These are phyloP conservation scores for Tarenaya hassleriana DNA, from an alignment of 345 rosid species.

Conservation along the genomic window DNA sequence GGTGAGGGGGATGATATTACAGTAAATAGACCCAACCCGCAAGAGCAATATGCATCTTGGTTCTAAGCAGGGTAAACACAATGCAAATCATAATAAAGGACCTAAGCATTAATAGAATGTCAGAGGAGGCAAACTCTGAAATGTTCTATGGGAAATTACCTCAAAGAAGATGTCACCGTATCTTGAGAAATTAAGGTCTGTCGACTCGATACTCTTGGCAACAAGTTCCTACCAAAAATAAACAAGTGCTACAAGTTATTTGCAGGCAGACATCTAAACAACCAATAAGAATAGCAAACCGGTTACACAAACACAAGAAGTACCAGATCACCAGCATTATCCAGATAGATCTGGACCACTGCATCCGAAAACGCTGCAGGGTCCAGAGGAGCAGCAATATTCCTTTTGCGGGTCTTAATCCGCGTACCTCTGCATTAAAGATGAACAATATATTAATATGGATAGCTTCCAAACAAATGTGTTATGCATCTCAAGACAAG, in stretches of 20 bases:
- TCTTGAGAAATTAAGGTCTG: slow-evolving; percentile 87
- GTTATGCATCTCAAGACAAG: too few relatives aligned
- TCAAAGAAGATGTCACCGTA: slow-evolving; percentile 63
- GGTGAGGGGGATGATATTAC: too few relatives aligned
- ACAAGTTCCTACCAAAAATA: slow-evolving; percentile 58
- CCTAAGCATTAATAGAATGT: too few relatives aligned
- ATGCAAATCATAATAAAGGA: too few relatives aligned
- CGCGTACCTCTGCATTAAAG: slow-evolving; percentile 76
- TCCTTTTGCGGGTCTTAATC: slow-evolving; percentile 99
- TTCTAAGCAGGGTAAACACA: too few relatives aligned
- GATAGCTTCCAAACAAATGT: too few relatives aligned
- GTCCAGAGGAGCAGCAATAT: slow-evolving; percentile 93
- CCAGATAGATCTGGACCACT: slow-evolving; percentile 93
- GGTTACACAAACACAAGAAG: not conserved
- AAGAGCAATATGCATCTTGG: too few relatives aligned
- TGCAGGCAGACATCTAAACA: not conserved
- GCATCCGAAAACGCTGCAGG: slow-evolving; percentile 98
- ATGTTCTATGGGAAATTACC: slow-evolving; percentile 24
- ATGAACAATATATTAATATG: not conserved
- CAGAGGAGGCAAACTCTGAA: not conserved
- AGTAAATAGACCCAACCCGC: too few relatives aligned
- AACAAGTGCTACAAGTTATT: slow-evolving; percentile 5
- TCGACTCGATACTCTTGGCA: slow-evolving; percentile 80
- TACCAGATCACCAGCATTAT: slow-evolving; percentile 99
- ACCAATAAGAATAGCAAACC: not conserved